Evolutionary conservation across 2,329 filamentous ascomycete genomes (phyloP).

Genomic region (Pseudogymnoascus sp.): DNA sequence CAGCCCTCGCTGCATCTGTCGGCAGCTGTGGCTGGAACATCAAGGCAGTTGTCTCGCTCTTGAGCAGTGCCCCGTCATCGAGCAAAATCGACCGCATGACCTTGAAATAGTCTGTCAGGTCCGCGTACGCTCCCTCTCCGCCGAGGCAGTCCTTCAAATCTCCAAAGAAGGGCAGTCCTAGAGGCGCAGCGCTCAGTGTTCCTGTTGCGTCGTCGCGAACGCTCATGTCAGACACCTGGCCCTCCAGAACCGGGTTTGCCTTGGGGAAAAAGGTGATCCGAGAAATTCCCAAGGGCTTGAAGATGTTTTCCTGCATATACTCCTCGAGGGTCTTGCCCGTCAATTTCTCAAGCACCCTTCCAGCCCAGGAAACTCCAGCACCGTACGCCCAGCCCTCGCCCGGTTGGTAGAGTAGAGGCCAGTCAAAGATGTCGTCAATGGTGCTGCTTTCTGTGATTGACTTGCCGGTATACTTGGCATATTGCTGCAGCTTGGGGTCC

Average conservation of each 20-base stretch:
- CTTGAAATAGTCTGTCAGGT: background rate
- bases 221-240: background rate
- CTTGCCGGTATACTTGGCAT: background rate
- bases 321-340: constrained; percentile 9
- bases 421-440: constrained; percentile 13
- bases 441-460: background rate
- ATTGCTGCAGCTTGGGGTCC: background rate
- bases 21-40: background rate
- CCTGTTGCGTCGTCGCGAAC: background rate
- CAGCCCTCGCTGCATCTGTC: background rate
- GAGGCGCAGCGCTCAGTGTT: background rate
- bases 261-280: constrained; percentile 25
- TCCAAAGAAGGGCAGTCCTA: background rate
- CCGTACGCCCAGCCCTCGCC: constrained; percentile 41
- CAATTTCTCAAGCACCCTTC: constrained; percentile 4
- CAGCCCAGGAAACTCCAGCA: constrained; percentile 39
- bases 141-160: background rate
- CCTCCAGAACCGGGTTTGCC: constrained; percentile 19
- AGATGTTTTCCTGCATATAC: constrained; percentile 11
- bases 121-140: background rate
- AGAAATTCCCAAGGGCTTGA: constrained; percentile 15
- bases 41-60: background rate
- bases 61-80: background rate
- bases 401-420: constrained; percentile 49
- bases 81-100: background rate